phyloP scores from a whole-genome alignment of 768 basidiomycete species.

The Cytidiella melzeri region DNA sequence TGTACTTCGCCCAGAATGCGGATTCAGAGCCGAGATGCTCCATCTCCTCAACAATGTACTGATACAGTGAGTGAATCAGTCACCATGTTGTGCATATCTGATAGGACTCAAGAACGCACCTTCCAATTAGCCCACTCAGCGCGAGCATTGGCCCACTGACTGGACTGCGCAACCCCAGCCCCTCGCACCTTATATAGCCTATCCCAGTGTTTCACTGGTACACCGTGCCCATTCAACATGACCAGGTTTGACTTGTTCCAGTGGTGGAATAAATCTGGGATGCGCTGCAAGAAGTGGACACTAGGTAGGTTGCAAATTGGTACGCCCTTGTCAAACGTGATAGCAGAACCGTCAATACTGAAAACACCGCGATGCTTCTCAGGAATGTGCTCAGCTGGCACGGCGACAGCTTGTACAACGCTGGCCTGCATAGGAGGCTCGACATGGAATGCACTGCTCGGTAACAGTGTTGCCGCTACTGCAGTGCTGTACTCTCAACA shows the following conservation, averaged over 20 bases:
- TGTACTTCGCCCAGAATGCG: slow-evolving; percentile 13
- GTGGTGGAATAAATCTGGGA: slow-evolving; percentile 12
- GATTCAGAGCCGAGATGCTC: slow-evolving; percentile 1
- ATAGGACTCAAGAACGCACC: slow-evolving; percentile 2
- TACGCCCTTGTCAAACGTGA: too few species aligned
- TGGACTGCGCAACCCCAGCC: too few species aligned
- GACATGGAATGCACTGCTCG: too few species aligned
- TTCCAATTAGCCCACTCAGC: slow-evolving; percentile 12
- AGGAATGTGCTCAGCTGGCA: too few species aligned
- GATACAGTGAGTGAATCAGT: not conserved
- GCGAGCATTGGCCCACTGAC: slow-evolving; percentile 13
- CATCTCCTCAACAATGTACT: slow-evolving; percentile 14
- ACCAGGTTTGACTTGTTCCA: slow-evolving; percentile 15
- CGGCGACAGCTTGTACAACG: too few species aligned
- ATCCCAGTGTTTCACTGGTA: slow-evolving; percentile 17
- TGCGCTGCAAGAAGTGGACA: slow-evolving; percentile 10
- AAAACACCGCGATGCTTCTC: too few species aligned
- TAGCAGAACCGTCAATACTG: too few species aligned
- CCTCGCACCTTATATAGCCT: slow-evolving; percentile 13
- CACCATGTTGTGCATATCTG: too few species aligned
- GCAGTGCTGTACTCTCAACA: too few species aligned
- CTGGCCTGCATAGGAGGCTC: too few species aligned
- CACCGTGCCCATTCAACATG: slow-evolving; percentile 6
- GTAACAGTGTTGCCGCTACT: too few species aligned
- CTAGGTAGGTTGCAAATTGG: too few species aligned